Percentiles rank a stretch among this genome's conserved stretches.
phyloP scores from a whole-genome alignment of 805 yeast species.

The Metschnikowia corniflorae region DNA sequence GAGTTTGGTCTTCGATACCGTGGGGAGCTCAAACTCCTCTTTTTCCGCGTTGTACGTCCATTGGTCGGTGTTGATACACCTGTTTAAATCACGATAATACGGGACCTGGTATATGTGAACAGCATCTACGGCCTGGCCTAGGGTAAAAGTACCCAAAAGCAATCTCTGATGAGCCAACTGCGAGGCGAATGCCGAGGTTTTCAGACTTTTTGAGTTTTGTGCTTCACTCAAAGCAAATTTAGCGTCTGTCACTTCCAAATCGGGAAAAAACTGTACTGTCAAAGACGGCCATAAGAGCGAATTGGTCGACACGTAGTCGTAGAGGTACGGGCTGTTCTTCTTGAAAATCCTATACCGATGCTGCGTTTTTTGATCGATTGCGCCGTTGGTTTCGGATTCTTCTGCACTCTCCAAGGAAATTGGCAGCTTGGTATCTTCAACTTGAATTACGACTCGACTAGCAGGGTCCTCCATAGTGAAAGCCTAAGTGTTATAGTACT shows the following conservation, averaged over 20 bases:
- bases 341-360: conserved; percentile 53
- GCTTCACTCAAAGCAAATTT: not conserved
- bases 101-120: conserved; percentile 33
- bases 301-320: conserved; percentile 50
- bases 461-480: too few relatives aligned
- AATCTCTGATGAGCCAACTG: conserved; percentile 17
- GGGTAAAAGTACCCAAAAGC: conserved; percentile 18
- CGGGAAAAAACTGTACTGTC: conserved; percentile 63
- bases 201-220: not conserved
- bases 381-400: not conserved
- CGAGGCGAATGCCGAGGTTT: not conserved
- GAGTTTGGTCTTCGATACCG: conserved; percentile 26
- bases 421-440: too few relatives aligned
- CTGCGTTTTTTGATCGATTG: conserved; percentile 32
- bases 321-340: conserved; percentile 55
- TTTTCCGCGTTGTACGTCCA: conserved; percentile 37
- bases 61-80: conserved; percentile 35
- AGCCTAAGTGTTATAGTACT: too few relatives aligned
- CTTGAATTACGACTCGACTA: too few relatives aligned
- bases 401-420: too few relatives aligned
- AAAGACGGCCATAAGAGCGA: conserved; percentile 64
- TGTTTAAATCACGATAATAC: conserved; percentile 27
- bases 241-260: conserved; percentile 24
- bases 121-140: conserved; percentile 19
- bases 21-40: conserved; percentile 36